Conservation (phyloP, 495 filamentous ascomycete genomes). For the Aspergillus asperescens region DNA sequence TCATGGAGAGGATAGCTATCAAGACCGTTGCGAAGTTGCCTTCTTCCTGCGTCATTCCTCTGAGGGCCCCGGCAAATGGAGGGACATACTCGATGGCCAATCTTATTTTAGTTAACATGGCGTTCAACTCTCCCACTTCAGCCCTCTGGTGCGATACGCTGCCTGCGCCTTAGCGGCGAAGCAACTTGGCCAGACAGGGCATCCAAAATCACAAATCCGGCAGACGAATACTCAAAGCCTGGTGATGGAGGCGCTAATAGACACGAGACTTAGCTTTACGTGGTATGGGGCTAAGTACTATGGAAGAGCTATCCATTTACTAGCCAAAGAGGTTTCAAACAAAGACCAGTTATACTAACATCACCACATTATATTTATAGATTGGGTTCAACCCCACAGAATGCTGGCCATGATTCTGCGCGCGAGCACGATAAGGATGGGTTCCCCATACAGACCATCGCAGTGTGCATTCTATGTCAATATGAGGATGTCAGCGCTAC, state of each 20-base stretch:
- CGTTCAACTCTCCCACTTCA: constrained; percentile 9
- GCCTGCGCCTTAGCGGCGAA: constrained; percentile 22
- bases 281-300: constrained; percentile 27
- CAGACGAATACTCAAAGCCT: constrained; percentile 2
- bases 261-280: constrained; percentile 15
- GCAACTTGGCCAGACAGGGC: constrained; percentile 20
- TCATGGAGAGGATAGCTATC: constrained; percentile 7
- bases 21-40: constrained; percentile 16
- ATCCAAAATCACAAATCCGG: constrained; percentile 4
- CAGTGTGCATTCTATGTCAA: constrained; percentile 19
- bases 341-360: background rate
- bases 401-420: background rate
- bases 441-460: constrained; percentile 10
- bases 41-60: constrained; percentile 22
- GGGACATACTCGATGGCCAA: constrained; percentile 13
- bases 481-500: constrained; percentile 23
- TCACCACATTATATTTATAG: constrained; percentile 16
- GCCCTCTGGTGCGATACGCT: constrained; percentile 17
- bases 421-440: constrained; percentile 1
- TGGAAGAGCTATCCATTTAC: constrained; percentile 21
- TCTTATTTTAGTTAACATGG: constrained; percentile 18
- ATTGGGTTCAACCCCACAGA: background rate
- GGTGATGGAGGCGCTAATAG: constrained; percentile 8
- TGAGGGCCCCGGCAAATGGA: constrained; percentile 16
- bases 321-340: constrained; percentile 16